These are phyloP conservation scores for Neurospora sp. DNA, from an alignment of 495 filamentous ascomycete genomes.

Conservation along the genomic window DNA sequence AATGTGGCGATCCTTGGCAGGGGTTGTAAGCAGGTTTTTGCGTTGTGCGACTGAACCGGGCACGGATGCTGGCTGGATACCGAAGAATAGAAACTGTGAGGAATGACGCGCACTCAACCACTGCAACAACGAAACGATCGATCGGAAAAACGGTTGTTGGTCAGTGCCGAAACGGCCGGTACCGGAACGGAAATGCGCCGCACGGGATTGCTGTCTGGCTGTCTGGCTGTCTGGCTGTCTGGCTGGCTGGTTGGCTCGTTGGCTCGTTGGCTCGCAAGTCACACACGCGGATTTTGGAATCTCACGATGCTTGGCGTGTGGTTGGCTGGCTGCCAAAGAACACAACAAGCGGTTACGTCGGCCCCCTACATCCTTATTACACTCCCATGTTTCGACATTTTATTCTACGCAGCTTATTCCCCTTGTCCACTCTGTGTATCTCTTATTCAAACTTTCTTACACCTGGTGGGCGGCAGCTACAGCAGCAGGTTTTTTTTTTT, in stretches of 20 bases:
- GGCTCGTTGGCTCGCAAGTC: not conserved
- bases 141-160: not conserved
- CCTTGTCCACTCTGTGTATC: not conserved
- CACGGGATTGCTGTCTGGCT: not conserved
- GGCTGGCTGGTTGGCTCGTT: not conserved
- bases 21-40: not conserved
- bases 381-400: not conserved
- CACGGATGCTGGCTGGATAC: not conserved
- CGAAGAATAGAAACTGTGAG: not conserved
- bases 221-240: not conserved
- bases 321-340: not conserved
- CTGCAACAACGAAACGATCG: not conserved
- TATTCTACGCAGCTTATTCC: not conserved
- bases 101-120: not conserved
- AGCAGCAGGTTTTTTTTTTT: constrained; percentile 6
- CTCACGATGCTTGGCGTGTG: not conserved
- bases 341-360: not conserved
- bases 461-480: not conserved
- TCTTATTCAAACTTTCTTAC: not conserved
- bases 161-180: not conserved
- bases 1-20: not conserved
- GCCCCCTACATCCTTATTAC: not conserved
- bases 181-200: not conserved
- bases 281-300: not conserved
- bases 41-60: not conserved